Evolutionary conservation across 1,284 basidiomycete species (phyloP).

Genomic region (Fomitopsis betulina): DNA sequence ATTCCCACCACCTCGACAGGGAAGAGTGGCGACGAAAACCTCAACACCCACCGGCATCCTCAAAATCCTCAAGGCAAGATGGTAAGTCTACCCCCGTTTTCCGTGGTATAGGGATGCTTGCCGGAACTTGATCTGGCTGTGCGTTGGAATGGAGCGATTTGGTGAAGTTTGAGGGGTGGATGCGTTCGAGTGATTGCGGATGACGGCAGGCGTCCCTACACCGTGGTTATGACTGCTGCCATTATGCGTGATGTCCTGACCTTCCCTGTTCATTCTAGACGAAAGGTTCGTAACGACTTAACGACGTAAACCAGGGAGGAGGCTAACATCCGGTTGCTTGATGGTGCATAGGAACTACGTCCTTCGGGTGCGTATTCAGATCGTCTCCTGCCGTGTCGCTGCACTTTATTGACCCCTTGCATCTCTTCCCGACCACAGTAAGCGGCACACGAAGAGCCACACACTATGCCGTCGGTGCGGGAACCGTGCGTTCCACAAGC

Average conservation of each 20-base stretch:
- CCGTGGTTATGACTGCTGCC: conserved; percentile 7
- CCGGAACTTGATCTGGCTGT: conserved; percentile 5
- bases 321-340: conserved; percentile 21
- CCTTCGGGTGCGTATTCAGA: conserved; percentile 67
- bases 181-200: conserved; percentile 22
- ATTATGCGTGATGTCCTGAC: conserved; percentile 22
- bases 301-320: not conserved
- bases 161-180: conserved; percentile 26
- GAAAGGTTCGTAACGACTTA: conserved; percentile 55
- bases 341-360: conserved; percentile 73
- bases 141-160: conserved; percentile 23
- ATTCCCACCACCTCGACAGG: conserved; percentile 7
- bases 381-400: not conserved
- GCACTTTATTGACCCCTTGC: conserved; percentile 6
- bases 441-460: conserved; percentile 98
- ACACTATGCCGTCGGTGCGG: conserved; percentile 96
- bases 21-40: conserved; percentile 3
- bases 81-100: conserved; percentile 25
- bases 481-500: conserved; percentile 90
- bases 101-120: conserved; percentile 16
- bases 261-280: conserved; percentile 41
- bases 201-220: conserved; percentile 26
- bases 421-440: conserved; percentile 48
- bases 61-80: conserved; percentile 32
- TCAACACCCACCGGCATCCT: conserved; percentile 23